Base-by-base conservation (phyloP, 73 alveolate genomes). In the Urostyla sp. region DNA sequence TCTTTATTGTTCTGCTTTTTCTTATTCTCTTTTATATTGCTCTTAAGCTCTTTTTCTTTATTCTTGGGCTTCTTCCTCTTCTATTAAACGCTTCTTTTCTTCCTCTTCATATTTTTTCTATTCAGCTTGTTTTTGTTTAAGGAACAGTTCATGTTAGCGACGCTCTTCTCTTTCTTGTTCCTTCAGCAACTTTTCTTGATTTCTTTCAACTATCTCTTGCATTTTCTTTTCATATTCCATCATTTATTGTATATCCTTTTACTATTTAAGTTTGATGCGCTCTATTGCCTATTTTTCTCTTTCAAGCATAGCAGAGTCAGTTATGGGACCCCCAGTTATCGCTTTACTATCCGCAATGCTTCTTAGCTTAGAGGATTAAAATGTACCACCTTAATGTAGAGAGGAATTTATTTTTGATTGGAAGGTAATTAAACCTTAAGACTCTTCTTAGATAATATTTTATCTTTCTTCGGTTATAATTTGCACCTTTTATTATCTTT, bases 41-140 rank as follows among this genome's bases (percentile, higher is more conserved):
- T 84, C 78, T 31, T 61, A 53, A 51, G 57, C 78, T 31, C 53
- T 56, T 35, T 60, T 73, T 69, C 86, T 89, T 67, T 72, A 80
- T 16, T 51, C 37, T 32, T 66, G 74, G 57, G 81, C 86, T 32
- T 49, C 82, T 67, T 85, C 60, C 38, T 85, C 75, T 45, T 79
- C 80, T 69, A 53, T 69, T 67, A 43, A 34, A 72, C 89, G 66
- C 34, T 59, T 31, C 55, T 75, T 72, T 54, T 55, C 80, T 48
- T 74, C 89, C 46, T 61, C 86, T 37, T 78, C 24, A 24, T 54
- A 48, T 46, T 89, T 90, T 44, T 40, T 72, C 31, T 35, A 75
- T 36, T 91, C 89, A 54, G 46, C 72, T 50, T 89, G 93, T 61
- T 85, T 91, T 72, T 89, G 55, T 24, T 87, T 84, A 36, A 67